Conservation (phyloP, 2,329 filamentous ascomycete genomes). For the Microcyclosporella mali region DNA sequence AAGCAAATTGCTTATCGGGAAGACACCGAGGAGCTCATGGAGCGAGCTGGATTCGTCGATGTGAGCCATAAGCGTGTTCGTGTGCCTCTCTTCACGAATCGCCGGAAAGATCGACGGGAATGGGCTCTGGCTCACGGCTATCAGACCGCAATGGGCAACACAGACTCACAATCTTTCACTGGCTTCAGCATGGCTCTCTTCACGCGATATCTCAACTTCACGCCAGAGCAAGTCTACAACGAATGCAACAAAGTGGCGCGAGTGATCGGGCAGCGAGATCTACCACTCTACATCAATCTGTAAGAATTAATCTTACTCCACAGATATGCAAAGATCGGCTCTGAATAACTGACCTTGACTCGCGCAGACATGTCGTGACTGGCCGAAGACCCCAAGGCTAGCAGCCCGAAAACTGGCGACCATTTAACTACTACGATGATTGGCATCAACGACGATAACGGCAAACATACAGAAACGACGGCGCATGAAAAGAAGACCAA, state of each 20-base stretch:
- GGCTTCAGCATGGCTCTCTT: conserved; percentile 40
- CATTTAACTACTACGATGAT: no score
- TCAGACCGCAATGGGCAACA: conserved; percentile 60
- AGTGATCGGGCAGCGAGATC: conserved; percentile 12
- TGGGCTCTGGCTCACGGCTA: conserved; percentile 75
- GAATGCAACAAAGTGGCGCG: conserved; percentile 54
- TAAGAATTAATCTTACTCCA: conserved; percentile 43
- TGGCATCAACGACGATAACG: no score
- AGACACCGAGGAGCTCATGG: conserved; percentile 55
- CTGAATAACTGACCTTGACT: no score
- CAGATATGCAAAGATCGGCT: no score
- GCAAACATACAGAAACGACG: no score
- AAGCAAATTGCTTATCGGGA: conserved; percentile 62
- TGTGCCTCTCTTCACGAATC: conserved; percentile 60
- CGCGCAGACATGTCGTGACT: conserved; percentile 42
- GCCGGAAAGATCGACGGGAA: conserved; percentile 55
- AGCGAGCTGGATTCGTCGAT: conserved; percentile 70
- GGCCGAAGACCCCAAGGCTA: conserved; percentile 37
- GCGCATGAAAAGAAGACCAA: no score
- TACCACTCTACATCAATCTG: conserved; percentile 61
- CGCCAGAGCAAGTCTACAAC: conserved; percentile 54
- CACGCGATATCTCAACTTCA: conserved; percentile 57
- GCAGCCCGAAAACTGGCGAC: neutral
- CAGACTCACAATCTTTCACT: conserved; percentile 20
- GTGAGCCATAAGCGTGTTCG: conserved; percentile 59